Percentiles rank a stretch among this genome's conserved stretches.
Evolutionary conservation across 116 monocot species (phyloP).

Genomic region (Papilionanthe hybrid): DNA sequence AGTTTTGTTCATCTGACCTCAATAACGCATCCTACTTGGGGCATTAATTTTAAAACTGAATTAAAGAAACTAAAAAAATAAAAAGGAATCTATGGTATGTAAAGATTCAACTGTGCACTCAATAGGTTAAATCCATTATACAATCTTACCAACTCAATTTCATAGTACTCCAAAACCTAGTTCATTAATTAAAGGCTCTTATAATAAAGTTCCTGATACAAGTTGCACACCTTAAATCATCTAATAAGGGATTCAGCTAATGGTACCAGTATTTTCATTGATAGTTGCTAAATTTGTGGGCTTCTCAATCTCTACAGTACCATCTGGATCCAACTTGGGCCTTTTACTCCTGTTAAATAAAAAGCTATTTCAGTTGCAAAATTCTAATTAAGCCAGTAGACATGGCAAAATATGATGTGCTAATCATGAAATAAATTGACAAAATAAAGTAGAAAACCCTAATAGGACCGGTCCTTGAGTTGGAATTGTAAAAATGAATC

Average conservation of each 20-base stretch:
- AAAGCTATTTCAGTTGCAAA: background rate
- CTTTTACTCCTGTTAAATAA: conserved; percentile 31
- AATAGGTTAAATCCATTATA: background rate
- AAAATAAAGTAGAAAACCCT: background rate
- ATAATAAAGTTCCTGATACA: background rate
- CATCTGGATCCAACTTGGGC: conserved; percentile 19
- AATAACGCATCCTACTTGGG: background rate
- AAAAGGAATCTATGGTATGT: background rate
- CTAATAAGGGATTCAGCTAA: background rate
- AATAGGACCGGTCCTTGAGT: too few relatives aligned
- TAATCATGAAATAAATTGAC: background rate
- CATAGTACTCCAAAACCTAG: background rate
- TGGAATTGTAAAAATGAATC: background rate
- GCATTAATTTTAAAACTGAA: background rate
- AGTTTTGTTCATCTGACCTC: background rate
- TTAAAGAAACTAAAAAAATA: background rate
- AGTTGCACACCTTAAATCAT: background rate
- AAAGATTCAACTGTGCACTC: background rate
- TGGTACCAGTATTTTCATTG: conserved; percentile 25
- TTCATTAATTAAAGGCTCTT: background rate
- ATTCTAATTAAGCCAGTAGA: background rate
- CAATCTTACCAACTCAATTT: background rate
- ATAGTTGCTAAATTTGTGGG: background rate
- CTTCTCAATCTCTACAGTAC: conserved; percentile 2
- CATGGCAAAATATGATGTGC: background rate